A percentile compares a stretch with the other conserved stretches of the same genome.
Evolutionary conservation across 345 rosid species (phyloP).

Genomic region (Durio zibethinus): DNA sequence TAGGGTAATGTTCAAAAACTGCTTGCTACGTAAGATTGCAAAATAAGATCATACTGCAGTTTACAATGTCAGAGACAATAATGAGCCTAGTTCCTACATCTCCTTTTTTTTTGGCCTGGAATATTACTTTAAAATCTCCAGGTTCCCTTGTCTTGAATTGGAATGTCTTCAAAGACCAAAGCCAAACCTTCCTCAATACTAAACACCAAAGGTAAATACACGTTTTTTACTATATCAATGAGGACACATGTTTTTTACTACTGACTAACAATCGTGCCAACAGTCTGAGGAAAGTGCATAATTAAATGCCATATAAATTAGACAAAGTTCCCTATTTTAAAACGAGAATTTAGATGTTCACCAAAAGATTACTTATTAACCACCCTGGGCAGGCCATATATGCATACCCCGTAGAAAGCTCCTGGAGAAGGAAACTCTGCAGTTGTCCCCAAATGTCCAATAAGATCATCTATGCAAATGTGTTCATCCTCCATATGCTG

Average conservation of each 20-base stretch:
- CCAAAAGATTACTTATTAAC: neutral
- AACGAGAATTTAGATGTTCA: neutral
- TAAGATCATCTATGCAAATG: slow-evolving; percentile 79
- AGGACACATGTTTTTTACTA: neutral
- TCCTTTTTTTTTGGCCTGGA: neutral
- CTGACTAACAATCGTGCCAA: neutral
- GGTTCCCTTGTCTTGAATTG: neutral
- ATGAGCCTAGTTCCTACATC: neutral
- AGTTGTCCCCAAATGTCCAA: slow-evolving; percentile 47
- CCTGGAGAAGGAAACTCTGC: slow-evolving; percentile 56
- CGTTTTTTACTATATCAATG: neutral
- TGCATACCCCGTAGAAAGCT: slow-evolving; percentile 94
- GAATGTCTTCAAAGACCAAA: neutral
- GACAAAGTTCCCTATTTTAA: neutral
- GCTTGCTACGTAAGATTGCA: neutral
- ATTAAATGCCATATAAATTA: slow-evolving; percentile 2
- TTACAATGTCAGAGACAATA: neutral
- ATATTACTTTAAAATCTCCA: neutral
- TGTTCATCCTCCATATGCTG: slow-evolving; percentile 95
- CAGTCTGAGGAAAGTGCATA: neutral
- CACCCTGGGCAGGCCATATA: neutral
- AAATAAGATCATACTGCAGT: neutral
- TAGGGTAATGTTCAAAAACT: neutral
- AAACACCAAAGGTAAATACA: neutral
- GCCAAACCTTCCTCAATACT: neutral